Base-by-base conservation (phyloP, 441 rosid genomes). In the Aquilaria agallochum region DNA sequence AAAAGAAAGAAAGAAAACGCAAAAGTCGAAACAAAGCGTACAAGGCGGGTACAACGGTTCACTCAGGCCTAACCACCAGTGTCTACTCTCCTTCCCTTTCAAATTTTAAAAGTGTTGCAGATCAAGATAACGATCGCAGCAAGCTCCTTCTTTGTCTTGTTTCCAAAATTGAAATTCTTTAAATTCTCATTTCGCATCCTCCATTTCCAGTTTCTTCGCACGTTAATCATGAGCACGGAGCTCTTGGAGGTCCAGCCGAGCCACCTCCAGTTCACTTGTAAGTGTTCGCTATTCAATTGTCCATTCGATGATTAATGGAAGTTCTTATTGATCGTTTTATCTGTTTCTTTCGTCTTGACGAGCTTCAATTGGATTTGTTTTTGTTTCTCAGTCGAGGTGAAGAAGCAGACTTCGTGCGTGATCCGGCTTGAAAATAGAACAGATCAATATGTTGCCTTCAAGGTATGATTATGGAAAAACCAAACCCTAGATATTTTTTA, bases 381-480 rank as follows among this genome's bases (percentile, higher is more conserved):
- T 5, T 53, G 8, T 32, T 50, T 69, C 13, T 62, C 5, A 84
- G 89, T 84, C 70, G 89, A 75, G 75, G 31, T 75, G 69, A 75
- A 76, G 77, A 84, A 79, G 50, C 83, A 56, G 70, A 81, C 81
- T 63, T 68, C 81, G 4, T 79, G 89, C 64, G 55, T 69, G 13
- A 63, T 77, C 65, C 76, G 72, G 60, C 76, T 84, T 31, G 10
- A 59, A 54, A 84, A 79, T 61, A 74, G 51, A 40, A 69, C 86
- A 31, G 83, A 84, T 68, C 81, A 77, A 20, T 77, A 59, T 72
- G 73, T 84, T 64, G 89, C 86, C 59, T 84, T 84, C 74, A 84
- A 84, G 86, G 86, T 79, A 49, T n/a, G 27, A 3, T 40, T 10
- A 8, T 40, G 9, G 9, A 40, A 8, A 2, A 10, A 40, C 45